phyloP scores from a whole-genome alignment of 352 stramenopile species.

The Albugo laibachii region DNA sequence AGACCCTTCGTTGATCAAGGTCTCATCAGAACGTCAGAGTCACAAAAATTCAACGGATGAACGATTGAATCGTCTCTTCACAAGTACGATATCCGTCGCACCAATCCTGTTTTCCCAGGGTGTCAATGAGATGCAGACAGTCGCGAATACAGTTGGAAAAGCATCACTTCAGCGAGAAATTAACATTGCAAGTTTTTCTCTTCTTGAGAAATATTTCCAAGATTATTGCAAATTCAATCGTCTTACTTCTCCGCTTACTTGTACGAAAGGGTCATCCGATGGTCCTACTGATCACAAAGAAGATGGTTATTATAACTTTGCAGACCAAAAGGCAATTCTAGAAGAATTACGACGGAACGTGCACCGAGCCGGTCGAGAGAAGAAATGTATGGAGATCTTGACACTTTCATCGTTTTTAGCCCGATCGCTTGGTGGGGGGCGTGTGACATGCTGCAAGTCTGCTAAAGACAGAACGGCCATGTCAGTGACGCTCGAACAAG shows the following conservation, averaged over 20 bases:
- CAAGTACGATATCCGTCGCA: slow-evolving; percentile 33
- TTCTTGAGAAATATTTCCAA: slow-evolving; percentile 39
- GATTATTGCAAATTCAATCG: neutral
- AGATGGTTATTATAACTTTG: neutral
- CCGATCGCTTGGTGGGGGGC: slow-evolving; percentile 68
- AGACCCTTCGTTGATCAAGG: slow-evolving; percentile 16
- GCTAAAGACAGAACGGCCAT: slow-evolving; percentile 96
- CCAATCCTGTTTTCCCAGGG: slow-evolving; percentile 75
- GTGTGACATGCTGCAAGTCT: slow-evolving; percentile 92
- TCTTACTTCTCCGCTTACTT: slow-evolving; percentile 4
- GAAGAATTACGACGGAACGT: slow-evolving; percentile 19
- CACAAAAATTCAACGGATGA: slow-evolving; percentile 2
- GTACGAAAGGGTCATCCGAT: neutral
- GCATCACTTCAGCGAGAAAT: slow-evolving; percentile 63
- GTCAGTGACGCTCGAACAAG: slow-evolving; percentile 90
- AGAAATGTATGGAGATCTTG: slow-evolving; percentile 57
- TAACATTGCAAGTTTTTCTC: slow-evolving; percentile 45
- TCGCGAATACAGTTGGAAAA: slow-evolving; percentile 76
- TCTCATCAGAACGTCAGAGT: neutral
- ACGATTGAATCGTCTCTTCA: slow-evolving; percentile 36
- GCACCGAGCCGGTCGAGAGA: slow-evolving; percentile 27
- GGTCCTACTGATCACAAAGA: slow-evolving; percentile 9
- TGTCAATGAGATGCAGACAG: slow-evolving; percentile 87
- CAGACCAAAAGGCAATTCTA: slow-evolving; percentile 5
- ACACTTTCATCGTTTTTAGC: slow-evolving; percentile 52